A percentile compares a stretch with the other conserved stretches of the same genome.
phyloP scores from a whole-genome alignment of 2,329 filamentous ascomycete species.

The Colletotrichum echinochloae region DNA sequence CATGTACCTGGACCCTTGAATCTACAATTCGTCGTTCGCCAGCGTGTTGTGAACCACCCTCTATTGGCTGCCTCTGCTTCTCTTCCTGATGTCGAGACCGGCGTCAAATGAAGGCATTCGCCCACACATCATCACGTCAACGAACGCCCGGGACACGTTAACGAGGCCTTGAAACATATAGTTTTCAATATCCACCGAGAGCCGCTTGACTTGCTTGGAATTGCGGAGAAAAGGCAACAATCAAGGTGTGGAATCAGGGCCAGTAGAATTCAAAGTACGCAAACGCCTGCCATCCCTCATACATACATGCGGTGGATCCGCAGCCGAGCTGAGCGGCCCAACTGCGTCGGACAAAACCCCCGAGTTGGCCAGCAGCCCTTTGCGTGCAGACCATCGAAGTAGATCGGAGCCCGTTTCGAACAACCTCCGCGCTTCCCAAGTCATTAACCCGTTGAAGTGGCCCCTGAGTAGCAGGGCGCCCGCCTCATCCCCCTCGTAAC shows the following conservation, averaged over 20 bases:
- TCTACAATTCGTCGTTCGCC: background rate
- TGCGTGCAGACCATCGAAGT: slow-evolving; percentile 34
- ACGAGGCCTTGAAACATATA: background rate
- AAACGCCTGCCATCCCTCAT: slow-evolving; percentile 43
- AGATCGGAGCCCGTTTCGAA: slow-evolving; percentile 43
- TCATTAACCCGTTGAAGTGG: slow-evolving; percentile 38
- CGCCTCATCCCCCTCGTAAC: slow-evolving; percentile 24
- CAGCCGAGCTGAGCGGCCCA: slow-evolving; percentile 37
- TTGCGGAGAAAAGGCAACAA: background rate
- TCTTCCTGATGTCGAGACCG: background rate
- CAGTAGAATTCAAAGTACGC: slow-evolving; percentile 41
- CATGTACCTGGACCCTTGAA: background rate
- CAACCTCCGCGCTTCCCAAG: slow-evolving; percentile 49
- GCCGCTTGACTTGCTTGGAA: background rate
- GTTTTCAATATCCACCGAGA: background rate
- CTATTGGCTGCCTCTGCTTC: background rate
- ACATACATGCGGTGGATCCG: slow-evolving; percentile 43
- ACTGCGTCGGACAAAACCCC: slow-evolving; percentile 20
- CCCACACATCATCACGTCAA: background rate
- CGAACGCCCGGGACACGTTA: background rate
- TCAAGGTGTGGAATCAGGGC: slow-evolving; percentile 20
- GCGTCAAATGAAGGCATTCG: background rate
- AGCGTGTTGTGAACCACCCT: background rate
- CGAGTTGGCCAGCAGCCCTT: slow-evolving; percentile 20
- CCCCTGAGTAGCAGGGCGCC: slow-evolving; percentile 13